These are phyloP conservation scores for Cryptosporidium baileyi DNA, from an alignment of 169 alveolate genomes.

Conservation along the genomic window DNA sequence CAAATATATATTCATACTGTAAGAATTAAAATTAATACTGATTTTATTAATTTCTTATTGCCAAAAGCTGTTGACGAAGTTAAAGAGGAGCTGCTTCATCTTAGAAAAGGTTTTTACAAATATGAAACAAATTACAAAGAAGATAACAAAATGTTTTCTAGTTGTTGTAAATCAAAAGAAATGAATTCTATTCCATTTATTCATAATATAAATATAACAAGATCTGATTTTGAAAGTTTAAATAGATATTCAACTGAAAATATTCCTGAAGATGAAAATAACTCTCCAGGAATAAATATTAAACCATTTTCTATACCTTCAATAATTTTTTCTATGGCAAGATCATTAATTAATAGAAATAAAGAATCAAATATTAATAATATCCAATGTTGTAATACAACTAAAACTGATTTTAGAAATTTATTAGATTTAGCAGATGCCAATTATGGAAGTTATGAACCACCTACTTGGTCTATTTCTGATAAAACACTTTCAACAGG, in stretches of 20 bases:
- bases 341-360: not conserved
- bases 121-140: not conserved
- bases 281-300: not conserved
- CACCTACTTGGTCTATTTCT: constrained; percentile 14
- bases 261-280: not conserved
- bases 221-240: not conserved
- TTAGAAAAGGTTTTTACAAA: constrained; percentile 2
- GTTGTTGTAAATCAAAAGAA: not conserved
- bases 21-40: constrained; percentile 8
- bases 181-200: not conserved
- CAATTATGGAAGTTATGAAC: not conserved
- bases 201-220: not conserved
- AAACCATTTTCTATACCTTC: not conserved
- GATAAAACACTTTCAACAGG: not conserved
- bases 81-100: constrained; percentile 4
- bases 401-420: constrained; percentile 51
- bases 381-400: constrained; percentile 60
- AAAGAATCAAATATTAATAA: not conserved
- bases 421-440: constrained; percentile 60
- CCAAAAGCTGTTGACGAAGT: constrained; percentile 39
- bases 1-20: constrained; percentile 6
- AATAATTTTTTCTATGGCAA: constrained; percentile 3
- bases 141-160: not conserved
- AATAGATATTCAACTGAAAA: not conserved
- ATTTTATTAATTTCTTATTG: constrained; percentile 26